These are phyloP conservation scores for Domatiomyces globalis DNA, from an alignment of 2,329 filamentous ascomycete species.

Conservation along the genomic window DNA sequence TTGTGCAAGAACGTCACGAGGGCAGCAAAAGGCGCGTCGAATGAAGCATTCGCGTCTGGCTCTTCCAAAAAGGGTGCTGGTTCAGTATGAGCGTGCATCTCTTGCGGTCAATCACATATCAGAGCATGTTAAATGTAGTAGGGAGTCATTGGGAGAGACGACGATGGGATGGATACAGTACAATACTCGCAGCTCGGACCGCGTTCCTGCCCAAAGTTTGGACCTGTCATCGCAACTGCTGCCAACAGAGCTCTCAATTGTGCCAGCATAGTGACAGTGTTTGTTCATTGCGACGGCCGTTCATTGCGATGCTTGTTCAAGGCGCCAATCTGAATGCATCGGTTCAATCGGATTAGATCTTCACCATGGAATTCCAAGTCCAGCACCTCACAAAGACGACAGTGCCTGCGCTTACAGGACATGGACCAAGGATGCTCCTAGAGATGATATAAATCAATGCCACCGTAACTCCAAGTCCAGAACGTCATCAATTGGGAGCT, in stretches of 20 bases:
- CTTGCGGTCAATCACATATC: neutral
- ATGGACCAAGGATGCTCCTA: too few relatives aligned
- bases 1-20: neutral
- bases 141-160: neutral
- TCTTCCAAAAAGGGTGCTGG: neutral
- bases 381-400: too few relatives aligned
- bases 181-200: neutral
- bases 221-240: neutral
- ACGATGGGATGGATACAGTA: neutral
- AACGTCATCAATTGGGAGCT: too few relatives aligned
- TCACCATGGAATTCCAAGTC: too few relatives aligned
- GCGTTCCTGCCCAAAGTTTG: neutral
- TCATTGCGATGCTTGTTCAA: too few relatives aligned
- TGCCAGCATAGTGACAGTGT: neutral
- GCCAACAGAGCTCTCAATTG: neutral
- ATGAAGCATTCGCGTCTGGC: too few relatives aligned
- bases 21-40: neutral
- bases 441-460: too few relatives aligned
- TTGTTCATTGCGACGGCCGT: neutral
- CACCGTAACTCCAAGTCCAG: too few relatives aligned
- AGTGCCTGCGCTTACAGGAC: too few relatives aligned
- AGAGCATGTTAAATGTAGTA: neutral
- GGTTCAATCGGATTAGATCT: too few relatives aligned
- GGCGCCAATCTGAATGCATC: too few relatives aligned
- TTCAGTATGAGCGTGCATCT: neutral